Base-by-base conservation (phyloP, 2,329 filamentous ascomycete species). In the Cephalotrichum gorgonifer region DNA sequence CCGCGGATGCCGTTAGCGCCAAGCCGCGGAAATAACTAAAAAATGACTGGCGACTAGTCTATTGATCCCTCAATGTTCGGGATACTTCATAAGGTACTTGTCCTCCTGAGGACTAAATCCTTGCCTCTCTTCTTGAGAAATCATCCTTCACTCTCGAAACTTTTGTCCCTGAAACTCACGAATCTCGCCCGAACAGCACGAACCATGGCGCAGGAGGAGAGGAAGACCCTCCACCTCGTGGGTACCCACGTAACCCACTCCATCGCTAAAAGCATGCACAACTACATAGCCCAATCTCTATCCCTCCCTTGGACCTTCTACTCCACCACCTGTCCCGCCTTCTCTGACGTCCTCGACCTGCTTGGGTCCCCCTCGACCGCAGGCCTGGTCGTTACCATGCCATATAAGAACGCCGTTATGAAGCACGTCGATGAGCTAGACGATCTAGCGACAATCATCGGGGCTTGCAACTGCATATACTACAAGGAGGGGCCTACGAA, bases 231-330 rank as follows among this genome's bases (percentile, higher is more conserved):
- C 7, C 66, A 70, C 45, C 61, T 71, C 1, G 63, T 64, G 25
- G 68, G 67, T 12, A 53, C 67, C 12, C 64, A 64, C 8, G 64
- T 70, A 3, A 60, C 55, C 14, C 68, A 71, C 54, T 69, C 65
- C 7, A 66, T 71, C 43, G 64, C 65, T 1, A 64, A 62, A 1
- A 52, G 57, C 3, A 65, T 71, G 61, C 68, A 72, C 57, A 64
- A 66, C 49, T 58, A 57, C 52, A 64, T 71, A 52, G 63, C 63
- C 8, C 47, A 59, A 20, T 57, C 61, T 1, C 58, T 71, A 3
- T 53, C 55, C 2, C 50, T 62, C 1, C 58, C 63, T 4, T 71
- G 64, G 60, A 62, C 51, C 0, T 59, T 58, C 42, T 50, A 52
- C 41, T 50, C 52, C 2, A 56, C 53, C 8, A 53, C 69, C 50